Percentiles rank a stretch among this genome's conserved stretches.
phyloP scores from a whole-genome alignment of 208 protist species.

The Wallacemonas collosoma region DNA sequence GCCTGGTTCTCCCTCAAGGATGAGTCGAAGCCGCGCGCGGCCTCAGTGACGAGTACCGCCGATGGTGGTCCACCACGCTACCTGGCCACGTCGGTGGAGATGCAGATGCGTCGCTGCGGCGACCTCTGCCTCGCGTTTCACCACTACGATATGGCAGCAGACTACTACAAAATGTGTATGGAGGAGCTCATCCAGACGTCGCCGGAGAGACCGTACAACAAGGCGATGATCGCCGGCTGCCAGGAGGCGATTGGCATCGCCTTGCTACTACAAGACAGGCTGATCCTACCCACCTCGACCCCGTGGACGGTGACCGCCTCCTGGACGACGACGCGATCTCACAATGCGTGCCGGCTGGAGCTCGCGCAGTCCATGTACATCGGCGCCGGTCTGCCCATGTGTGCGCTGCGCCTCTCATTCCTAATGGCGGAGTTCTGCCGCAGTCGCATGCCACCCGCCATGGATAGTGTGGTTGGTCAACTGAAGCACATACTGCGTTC shows the following conservation, averaged over 20 bases:
- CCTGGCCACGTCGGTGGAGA: conserved; percentile 66
- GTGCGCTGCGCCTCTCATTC: conserved; percentile 63
- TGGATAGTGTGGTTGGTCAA: conserved; percentile 42
- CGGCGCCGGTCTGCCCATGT: conserved; percentile 30
- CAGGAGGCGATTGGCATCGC: conserved; percentile 79
- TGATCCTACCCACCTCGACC: conserved; percentile 47
- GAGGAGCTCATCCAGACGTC: conserved; percentile 73
- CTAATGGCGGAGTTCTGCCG: conserved; percentile 73
- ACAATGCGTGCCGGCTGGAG: conserved; percentile 57
- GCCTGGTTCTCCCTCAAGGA: conserved; percentile 83
- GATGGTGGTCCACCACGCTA: conserved; percentile 33
- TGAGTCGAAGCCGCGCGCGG: conserved; percentile 45
- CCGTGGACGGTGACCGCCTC: conserved; percentile 48
- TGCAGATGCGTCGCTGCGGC: conserved; percentile 83
- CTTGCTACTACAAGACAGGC: conserved; percentile 46
- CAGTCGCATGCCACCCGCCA: conserved; percentile 52
- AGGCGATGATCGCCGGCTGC: conserved; percentile 64
- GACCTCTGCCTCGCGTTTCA: conserved; percentile 68
- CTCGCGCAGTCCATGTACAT: conserved; percentile 72
- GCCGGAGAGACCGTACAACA: conserved; percentile 62
- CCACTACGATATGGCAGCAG: conserved; percentile 61
- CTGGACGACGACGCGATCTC: conserved; percentile 1
- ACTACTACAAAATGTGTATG: conserved; percentile 75
- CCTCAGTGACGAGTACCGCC: conserved; percentile 24
- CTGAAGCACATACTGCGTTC: conserved; percentile 54